These are phyloP conservation scores for Cichorium intybus DNA, from an alignment of 140 eudicot genomes.

Conservation along the genomic window DNA sequence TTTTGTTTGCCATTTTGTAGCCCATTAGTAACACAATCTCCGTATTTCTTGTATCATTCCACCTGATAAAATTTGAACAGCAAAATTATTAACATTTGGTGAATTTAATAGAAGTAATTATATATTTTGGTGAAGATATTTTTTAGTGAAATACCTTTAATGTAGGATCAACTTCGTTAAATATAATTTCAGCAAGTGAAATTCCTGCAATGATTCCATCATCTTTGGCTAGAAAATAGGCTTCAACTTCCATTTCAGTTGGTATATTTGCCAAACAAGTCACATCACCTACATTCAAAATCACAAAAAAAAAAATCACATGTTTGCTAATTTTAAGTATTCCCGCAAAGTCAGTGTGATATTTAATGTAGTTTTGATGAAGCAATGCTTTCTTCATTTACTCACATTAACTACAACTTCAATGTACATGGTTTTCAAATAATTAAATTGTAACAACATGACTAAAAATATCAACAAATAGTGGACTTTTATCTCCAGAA, in stretches of 20 bases:
- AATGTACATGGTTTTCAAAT: conserved; percentile 6
- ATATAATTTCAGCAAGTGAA: conserved; percentile 90
- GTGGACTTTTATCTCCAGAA: conserved; percentile 61
- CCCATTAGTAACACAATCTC: conserved; percentile 73
- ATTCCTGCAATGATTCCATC: conserved; percentile 91
- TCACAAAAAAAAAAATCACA: no score
- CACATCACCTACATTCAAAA: conserved; percentile 70
- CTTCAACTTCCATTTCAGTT: conserved; percentile 80
- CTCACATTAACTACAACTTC: not conserved
- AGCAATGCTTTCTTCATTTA: not conserved
- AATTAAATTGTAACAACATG: not conserved
- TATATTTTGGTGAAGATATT: not conserved
- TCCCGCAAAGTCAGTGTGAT: conserved; percentile 18
- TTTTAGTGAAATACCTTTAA: conserved; percentile 49
- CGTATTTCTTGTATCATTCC: conserved; percentile 78
- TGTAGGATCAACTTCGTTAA: conserved; percentile 86
- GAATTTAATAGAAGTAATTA: not conserved
- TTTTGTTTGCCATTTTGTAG: conserved; percentile 62
- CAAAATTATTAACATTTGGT: not conserved
- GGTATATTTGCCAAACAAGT: conserved; percentile 95
- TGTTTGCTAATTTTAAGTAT: no score
- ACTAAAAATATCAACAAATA: not conserved
- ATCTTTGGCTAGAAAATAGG: conserved; percentile 90
- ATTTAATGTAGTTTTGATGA: conserved; percentile 1
- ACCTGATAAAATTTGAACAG: conserved; percentile 44